Evolutionary conservation across 129 eudicot species (phyloP).

Genomic region (Arctium lappa): DNA sequence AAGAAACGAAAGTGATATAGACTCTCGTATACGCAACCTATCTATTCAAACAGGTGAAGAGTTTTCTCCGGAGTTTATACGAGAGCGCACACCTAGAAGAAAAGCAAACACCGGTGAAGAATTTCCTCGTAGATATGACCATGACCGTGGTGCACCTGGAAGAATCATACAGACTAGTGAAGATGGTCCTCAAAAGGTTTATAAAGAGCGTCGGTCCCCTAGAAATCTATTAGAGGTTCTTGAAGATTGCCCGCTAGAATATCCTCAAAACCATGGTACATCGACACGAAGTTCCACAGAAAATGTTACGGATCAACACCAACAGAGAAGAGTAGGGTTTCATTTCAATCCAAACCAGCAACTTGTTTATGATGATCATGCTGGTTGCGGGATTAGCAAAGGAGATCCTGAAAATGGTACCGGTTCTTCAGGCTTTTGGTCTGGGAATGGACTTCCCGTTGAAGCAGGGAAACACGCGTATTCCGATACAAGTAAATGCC

Average conservation of each 20-base stretch:
- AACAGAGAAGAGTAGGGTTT: conserved; percentile 13
- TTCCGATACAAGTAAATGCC: conserved; percentile 13
- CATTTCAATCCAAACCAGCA: conserved; percentile 24
- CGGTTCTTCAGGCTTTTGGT: conserved; percentile 15
- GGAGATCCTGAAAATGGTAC: conserved; percentile 17
- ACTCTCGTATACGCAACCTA: conserved; percentile 24
- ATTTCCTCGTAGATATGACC: too few relatives aligned
- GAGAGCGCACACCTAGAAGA: conserved; percentile 44
- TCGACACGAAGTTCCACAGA: background rate
- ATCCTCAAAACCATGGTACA: background rate
- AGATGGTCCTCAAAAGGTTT: background rate
- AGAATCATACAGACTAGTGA: background rate
- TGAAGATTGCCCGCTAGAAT: background rate
- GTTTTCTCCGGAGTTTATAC: conserved; percentile 50
- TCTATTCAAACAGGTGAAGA: conserved; percentile 70
- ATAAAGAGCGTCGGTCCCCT: background rate
- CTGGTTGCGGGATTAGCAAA: conserved; percentile 16
- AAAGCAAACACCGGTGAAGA: background rate
- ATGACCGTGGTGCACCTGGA: too few relatives aligned
- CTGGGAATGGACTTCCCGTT: conserved; percentile 12
- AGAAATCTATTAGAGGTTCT: background rate
- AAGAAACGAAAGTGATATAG: conserved; percentile 4
- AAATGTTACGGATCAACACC: conserved; percentile 25
- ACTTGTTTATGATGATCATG: conserved; percentile 27
- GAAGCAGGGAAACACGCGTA: conserved; percentile 14